Conservation (phyloP, 805 yeast species). For the Yamadazyma sp. region DNA sequence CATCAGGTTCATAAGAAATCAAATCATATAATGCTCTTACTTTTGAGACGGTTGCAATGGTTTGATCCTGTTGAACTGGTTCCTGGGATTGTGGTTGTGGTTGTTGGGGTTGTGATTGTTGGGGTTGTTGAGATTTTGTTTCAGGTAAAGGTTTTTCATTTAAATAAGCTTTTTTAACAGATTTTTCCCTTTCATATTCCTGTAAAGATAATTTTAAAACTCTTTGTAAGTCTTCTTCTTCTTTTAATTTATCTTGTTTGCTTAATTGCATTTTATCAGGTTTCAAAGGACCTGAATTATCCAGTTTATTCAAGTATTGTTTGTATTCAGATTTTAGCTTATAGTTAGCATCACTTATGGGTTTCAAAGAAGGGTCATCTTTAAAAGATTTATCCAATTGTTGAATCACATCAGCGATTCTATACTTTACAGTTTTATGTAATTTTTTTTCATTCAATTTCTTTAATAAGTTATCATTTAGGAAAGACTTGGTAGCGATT, state of each 20-base stretch:
- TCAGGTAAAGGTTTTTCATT: slow-evolving; percentile 37
- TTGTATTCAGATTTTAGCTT: slow-evolving; percentile 41
- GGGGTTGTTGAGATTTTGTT: too few relatives aligned
- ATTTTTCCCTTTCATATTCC: slow-evolving; percentile 49
- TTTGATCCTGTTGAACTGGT: slow-evolving; percentile 18
- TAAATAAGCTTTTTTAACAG: slow-evolving; percentile 22
- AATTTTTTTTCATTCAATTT: slow-evolving; percentile 53
- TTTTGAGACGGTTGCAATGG: slow-evolving; percentile 49
- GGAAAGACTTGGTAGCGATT: slow-evolving; percentile 36
- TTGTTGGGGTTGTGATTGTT: neutral
- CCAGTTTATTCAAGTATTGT: slow-evolving; percentile 21
- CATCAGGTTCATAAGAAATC: slow-evolving; percentile 76
- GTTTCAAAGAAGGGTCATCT: slow-evolving; percentile 71
- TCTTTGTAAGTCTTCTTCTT: slow-evolving; percentile 71
- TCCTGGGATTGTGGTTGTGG: neutral
- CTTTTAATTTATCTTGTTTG: slow-evolving; percentile 47
- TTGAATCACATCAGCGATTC: slow-evolving; percentile 62
- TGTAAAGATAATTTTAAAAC: slow-evolving; percentile 72
- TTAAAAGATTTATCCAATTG: slow-evolving; percentile 65
- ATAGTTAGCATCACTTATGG: slow-evolving; percentile 60
- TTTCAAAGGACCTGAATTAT: slow-evolving; percentile 42
- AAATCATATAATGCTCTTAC: slow-evolving; percentile 88
- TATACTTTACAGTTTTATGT: slow-evolving; percentile 65
- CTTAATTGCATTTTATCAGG: slow-evolving; percentile 56
- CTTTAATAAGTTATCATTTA: slow-evolving; percentile 30